These are phyloP conservation scores for Raddia guianensis DNA, from an alignment of 176 grass and related monocot genomes.

Conservation along the genomic window DNA sequence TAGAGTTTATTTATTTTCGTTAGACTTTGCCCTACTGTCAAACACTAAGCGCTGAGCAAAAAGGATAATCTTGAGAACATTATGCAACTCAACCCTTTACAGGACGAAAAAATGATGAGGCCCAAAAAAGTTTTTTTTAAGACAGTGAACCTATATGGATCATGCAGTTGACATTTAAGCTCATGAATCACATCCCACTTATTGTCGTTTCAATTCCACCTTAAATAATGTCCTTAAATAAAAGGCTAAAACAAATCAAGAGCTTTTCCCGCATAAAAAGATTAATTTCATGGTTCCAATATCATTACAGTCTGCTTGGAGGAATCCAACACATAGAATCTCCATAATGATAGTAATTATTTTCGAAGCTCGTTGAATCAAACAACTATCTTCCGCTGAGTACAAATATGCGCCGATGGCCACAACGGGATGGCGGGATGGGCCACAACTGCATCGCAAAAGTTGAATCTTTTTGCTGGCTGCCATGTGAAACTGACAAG, in stretches of 20 bases:
- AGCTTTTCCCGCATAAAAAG: not conserved
- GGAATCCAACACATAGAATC: not conserved
- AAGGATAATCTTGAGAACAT: not conserved
- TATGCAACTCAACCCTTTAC: not conserved
- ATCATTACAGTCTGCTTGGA: not conserved
- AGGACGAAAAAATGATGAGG: not conserved
- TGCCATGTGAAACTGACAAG: not conserved
- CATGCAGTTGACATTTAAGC: not conserved
- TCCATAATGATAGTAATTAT: not conserved
- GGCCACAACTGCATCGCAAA: not conserved
- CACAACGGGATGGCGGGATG: not conserved
- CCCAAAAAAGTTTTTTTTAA: not conserved
- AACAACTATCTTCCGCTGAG: not conserved
- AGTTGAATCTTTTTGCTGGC: constrained; percentile 3
- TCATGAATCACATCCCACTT: not conserved
- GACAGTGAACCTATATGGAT: constrained; percentile 2
- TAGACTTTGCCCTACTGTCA: not conserved
- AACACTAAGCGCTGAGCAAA: not conserved
- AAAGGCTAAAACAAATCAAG: not conserved
- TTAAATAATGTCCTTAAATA: not conserved
- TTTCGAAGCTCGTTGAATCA: not conserved
- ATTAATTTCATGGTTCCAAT: not conserved
- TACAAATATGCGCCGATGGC: not conserved
- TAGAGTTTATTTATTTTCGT: not conserved
- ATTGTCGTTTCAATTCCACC: not conserved